Evolutionary conservation across 306 rosid species (phyloP).

Genomic region (Vigna angularis): DNA sequence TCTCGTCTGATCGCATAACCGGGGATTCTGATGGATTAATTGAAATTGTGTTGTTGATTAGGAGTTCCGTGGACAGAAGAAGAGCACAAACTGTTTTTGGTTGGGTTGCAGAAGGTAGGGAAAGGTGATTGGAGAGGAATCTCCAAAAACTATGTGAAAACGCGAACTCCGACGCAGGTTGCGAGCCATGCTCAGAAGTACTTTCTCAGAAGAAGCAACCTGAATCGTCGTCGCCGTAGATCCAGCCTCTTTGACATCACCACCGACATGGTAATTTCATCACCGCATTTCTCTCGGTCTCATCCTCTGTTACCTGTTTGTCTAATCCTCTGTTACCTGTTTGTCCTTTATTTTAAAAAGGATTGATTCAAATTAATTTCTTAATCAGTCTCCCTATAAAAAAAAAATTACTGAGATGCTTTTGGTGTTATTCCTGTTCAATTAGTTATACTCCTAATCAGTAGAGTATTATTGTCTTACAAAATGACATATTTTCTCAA

Average conservation of each 20-base stretch:
- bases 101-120: conserved; percentile 94
- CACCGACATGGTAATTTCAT: conserved; percentile 74
- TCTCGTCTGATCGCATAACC: background rate
- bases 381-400: background rate
- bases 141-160: conserved; percentile 93
- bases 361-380: background rate
- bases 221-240: conserved; percentile 99
- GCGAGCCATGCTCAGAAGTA: conserved; percentile 99
- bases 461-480: background rate
- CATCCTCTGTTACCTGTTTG: too few species aligned
- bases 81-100: conserved; percentile 91
- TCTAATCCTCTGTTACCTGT: too few species aligned
- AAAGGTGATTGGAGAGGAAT: conserved; percentile 99
- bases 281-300: background rate
- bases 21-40: background rate
- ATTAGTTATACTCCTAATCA: conserved; percentile 27
- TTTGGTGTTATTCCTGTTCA: conserved; percentile 22
- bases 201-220: conserved; percentile 90
- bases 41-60: conserved; percentile 40
- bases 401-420: background rate
- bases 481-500: conserved; percentile 21
- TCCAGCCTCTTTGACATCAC: conserved; percentile 98
- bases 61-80: conserved; percentile 99
- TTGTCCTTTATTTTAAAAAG: background rate
- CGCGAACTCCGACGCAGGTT: conserved; percentile 97